Evolutionary conservation across 2,329 filamentous ascomycete species (phyloP), one percentile per base, ranked within the genome.

Genomic region (Curvularia eragrostidis): DNA sequence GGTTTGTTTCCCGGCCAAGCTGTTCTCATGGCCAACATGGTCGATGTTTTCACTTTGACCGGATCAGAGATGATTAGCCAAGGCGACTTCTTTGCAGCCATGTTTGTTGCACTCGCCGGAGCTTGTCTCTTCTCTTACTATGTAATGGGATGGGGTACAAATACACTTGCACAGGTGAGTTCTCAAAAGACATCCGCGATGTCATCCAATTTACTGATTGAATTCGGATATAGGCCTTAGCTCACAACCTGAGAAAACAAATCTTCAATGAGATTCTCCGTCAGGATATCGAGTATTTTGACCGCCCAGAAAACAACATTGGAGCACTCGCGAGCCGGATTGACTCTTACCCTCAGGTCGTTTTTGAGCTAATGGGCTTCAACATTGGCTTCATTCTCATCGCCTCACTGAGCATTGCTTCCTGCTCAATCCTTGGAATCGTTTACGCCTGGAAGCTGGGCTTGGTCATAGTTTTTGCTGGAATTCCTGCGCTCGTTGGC

Each of bases 211-310:
- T 10, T 43, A n/a, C 41, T 43, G 3, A 43, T 15, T 6, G 18
- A 10, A 26, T n/a, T 1, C 34, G 15, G 1, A 4, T 18, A 1
- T 23, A 43, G 47, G 30, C 53, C 24, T 28, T 62, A 15, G 42
- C 56, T 10, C 60, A 62, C 26, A 48, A 52, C 4, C 32, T 54
- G 7, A 50, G 60, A 18, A 49, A 51, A 18, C 50, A 60, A n/a
- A 64, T 62, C 21, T 53, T 62, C 36, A 50, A 56, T 13, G 48
- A 53, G 8, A 48, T 62, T 8, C 85, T 97, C 47, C 89, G 93
- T 61, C 93, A 97, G 75, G 93, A 97, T 61, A 92, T 97, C 42
- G 82, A 87, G 26, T 97, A 92, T 76, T 97, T 96, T 66, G 93
- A 97, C 75, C 84, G 82, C 38, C 91, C 96, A 58, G 90, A 96